Percentiles rank a stretch among this genome's conserved stretches.
These are phyloP conservation scores for Plasmodium gaboni DNA, from an alignment of 169 alveolate species.

Conservation along the genomic window DNA sequence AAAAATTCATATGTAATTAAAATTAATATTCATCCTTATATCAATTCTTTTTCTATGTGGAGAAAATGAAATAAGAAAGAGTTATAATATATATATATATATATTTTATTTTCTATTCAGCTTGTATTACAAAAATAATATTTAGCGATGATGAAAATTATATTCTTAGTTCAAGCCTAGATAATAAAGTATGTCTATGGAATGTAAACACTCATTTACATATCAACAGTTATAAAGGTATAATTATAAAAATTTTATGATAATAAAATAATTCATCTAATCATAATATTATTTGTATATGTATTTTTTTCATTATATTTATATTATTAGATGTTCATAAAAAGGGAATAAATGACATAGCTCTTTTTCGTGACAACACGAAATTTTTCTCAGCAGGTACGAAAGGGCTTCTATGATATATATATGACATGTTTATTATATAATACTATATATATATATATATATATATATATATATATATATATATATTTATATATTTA, in stretches of 20 bases:
- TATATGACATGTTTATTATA: not conserved
- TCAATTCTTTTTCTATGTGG: no score
- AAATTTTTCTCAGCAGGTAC: conserved; percentile 66
- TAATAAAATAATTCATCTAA: not conserved
- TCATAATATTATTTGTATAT: not conserved
- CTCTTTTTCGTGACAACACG: conserved; percentile 66
- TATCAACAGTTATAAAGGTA: conserved; percentile 57
- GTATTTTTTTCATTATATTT: not conserved
- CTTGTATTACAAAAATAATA: conserved; percentile 49
- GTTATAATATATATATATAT: no score
- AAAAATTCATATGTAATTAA: no score
- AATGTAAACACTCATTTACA: conserved; percentile 51
- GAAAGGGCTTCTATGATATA: not conserved
- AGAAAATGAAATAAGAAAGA: no score
- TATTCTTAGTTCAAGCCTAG: conserved; percentile 54
- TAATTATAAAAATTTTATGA: not conserved
- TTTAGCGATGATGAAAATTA: conserved; percentile 59
- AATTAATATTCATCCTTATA: no score
- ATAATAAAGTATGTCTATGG: conserved; percentile 54
- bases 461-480: not conserved
- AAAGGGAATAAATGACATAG: conserved; percentile 71
- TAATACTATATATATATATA: not conserved
- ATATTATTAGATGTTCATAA: conserved; percentile 54
- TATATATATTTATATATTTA: not conserved
- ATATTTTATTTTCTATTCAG: conserved; percentile 9